Evolutionary conservation across 495 filamentous ascomycete genomes (phyloP), one percentile per base, ranked within the genome.

Genomic region (Darksidea phi): DNA sequence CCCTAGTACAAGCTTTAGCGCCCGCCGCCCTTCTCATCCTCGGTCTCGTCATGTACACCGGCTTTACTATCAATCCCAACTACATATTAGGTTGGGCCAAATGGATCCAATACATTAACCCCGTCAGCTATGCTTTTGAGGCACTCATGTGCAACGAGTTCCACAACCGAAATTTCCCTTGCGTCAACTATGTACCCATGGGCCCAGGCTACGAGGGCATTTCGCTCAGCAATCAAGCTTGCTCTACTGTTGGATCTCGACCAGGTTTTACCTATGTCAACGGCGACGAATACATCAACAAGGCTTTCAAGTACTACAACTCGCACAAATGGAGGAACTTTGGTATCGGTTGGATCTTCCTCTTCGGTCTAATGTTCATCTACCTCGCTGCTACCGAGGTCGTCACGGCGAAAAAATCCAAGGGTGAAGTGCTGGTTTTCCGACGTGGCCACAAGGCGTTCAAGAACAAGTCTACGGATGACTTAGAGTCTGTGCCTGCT

Each of bases 121-220:
- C 91, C 5, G 83, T 97, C 41, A 85, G 83, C 0, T 97, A 96
- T 64, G 84, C 88, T 0, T 97, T 95, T 68, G 91, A 97, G 73
- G 78, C 85, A 1, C 74, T 97, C 11, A 89, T 97, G 85, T 84
- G 95, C 65, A 97, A 97, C 68, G 91, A 96, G 72, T 97, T 94
- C 70, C 78, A 82, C 62, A 71, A 74, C 32, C 83, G 87, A 5
- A 58, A 81, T 0, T 93, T 89, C 63, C 13, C 25, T 0, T 97
- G 91, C 69, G 75, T 79, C 0, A 42, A 59, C 6, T 88, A 81
- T 58, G 77, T 92, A 1, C 90, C 89, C 2, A 71, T 64, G 18
- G 77, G 79, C 0, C 70, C 74, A 8, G 64, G 70, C 0, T 91
- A 91, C 66, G 66, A 47, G 0, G 66, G 77, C 49, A 70, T 82